Evolutionary conservation across 768 basidiomycete genomes (phyloP), one percentile per base, ranked within the genome.

Genomic region (Lentinula sp.): DNA sequence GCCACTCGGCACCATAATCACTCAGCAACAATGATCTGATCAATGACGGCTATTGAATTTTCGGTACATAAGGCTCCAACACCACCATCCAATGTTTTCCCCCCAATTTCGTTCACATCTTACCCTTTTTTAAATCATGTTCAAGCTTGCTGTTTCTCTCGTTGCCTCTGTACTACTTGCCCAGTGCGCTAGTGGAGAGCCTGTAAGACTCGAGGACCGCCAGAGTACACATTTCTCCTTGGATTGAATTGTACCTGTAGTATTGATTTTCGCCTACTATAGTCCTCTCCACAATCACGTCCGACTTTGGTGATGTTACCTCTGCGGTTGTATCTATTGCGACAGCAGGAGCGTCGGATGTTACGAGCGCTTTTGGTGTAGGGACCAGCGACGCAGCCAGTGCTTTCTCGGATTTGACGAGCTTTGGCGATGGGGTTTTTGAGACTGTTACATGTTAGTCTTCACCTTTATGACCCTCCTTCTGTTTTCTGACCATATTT

Each of bases 391-490:
- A 8, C 2, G 62, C 46, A 31, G 62, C 59, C 7, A 61, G 51
- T 43, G 63, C 59, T 10, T 64, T 66, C 62, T 67, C 67, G 35
- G 51, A 66, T 31, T 56, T 65, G 42, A 61, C 60, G 2, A 70
- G 65, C 50, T 59, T 73, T 34, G 77, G 67, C 8, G 69, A 53
- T 2, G 69, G 69, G 3, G 66, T 80, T 16, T 70, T 77, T 53
- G 64, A 75, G 61, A 73, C 71, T 18, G 74, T 80, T 1, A 79
- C 77, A n/a, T 80, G 80, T 80, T 43, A 57, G 23, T 68, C 40
- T 62, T 67, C 40, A 65, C 65, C 23, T 52, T 63, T 2, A 64
- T 69, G 18, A 23, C 5, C 21, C 39, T 15, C 56, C 61, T 43
- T 11, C 21, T 49, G 18, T 50, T 32, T 34, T 35, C 51, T 8